Evolutionary conservation across 1,284 basidiomycete genomes (phyloP).

Genomic region (Tremellales sp.): DNA sequence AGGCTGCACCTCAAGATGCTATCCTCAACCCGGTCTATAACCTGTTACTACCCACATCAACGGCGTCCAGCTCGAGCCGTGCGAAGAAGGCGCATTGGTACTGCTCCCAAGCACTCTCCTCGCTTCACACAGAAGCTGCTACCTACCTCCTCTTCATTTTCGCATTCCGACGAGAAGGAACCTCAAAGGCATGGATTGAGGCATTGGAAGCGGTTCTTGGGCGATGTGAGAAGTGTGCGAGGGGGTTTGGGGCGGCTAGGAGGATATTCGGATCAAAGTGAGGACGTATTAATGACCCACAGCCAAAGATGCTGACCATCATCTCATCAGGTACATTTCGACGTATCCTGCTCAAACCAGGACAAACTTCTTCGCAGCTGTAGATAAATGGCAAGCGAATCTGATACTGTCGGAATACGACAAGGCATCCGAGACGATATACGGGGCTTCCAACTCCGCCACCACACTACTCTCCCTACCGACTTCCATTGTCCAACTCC

Average conservation of each 20-base stretch:
- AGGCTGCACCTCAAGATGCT: slow-evolving; percentile 47
- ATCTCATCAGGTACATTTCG: slow-evolving; percentile 37
- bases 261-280: slow-evolving; percentile 62
- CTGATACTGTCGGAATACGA: slow-evolving; percentile 24
- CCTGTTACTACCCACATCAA: slow-evolving; percentile 51
- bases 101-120: slow-evolving; percentile 26
- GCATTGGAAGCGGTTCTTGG: slow-evolving; percentile 58
- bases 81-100: slow-evolving; percentile 34
- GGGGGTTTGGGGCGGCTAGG: slow-evolving; percentile 62
- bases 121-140: slow-evolving; percentile 52
- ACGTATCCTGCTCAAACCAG: slow-evolving; percentile 46
- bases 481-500: slow-evolving; percentile 59
- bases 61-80: slow-evolving; percentile 3
- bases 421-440: slow-evolving; percentile 7
- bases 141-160: slow-evolving; percentile 74
- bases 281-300: slow-evolving; percentile 50
- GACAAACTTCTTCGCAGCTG: slow-evolving; percentile 59
- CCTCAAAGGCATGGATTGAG: slow-evolving; percentile 62
- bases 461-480: slow-evolving; percentile 44
- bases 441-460: slow-evolving; percentile 32
- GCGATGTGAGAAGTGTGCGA: slow-evolving; percentile 64
- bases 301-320: background rate
- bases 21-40: slow-evolving; percentile 57
- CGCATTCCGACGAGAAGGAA: slow-evolving; percentile 61
- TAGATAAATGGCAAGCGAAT: slow-evolving; percentile 62